Evolutionary conservation across 75 land plant genomes (phyloP), one percentile per base, ranked within the genome.

Genomic region (Azolla pinnata): DNA sequence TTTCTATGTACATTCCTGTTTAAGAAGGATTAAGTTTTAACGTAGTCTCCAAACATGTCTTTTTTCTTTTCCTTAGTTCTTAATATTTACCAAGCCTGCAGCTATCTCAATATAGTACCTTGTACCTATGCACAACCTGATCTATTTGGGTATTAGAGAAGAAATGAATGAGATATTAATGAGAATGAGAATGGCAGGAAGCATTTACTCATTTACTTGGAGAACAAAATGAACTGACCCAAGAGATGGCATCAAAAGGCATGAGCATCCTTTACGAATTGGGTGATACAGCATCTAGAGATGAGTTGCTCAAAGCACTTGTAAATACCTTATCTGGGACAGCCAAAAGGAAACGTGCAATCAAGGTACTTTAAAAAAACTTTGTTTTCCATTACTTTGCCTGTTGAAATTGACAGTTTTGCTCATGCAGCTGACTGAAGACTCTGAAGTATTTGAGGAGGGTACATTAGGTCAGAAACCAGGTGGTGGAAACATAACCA

Each of bases 181-280:
- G n/a, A n/a, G n/a, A n/a, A n/a, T n/a, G n/a, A n/a, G 42, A 14
- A 18, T 46, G n/a, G 49, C 14, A 95, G 99, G 99, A 95, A 73
- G 92, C 88, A 23, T 86, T 95, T 60, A 90, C 92, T 33, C 83
- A 90, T 56, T 75, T 90, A 45, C 75, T 95, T 27, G 92, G 92
- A 48, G 99, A 95, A 28, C 85, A 83, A 57, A 84, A 90, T 83
- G 97, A 90, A 26, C 88, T 90, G 45, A 90, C 92, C 23, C 99
- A 95, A 57, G 99, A 95, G 63, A 62, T 95, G 65, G 97, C 97
- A 58, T 95, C 99, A 20, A 88, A 83, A 60, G 99, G 99, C 14
- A 87, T 95, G 88, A 95, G 99, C 65, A 83, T 95, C 58, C 82
- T 95, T 2, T 95, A 95, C 78, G 99, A 95, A 67, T 79, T 90